Base-by-base conservation (phyloP, 192 early-diverging fungal genomes). In the Coemansia nantahalensis region DNA sequence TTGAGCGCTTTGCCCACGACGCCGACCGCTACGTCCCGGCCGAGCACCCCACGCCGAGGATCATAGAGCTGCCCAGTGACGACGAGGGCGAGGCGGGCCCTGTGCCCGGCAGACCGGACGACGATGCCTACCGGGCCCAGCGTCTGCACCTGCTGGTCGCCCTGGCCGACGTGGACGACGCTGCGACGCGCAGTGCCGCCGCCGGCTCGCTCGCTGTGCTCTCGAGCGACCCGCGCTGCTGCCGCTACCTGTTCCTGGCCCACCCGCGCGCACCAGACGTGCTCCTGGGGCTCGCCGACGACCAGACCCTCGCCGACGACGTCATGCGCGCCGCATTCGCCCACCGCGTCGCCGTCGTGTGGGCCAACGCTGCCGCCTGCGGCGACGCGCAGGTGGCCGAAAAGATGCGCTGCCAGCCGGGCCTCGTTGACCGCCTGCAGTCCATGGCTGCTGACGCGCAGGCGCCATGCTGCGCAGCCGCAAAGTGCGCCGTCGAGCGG, bases 151-250 rank as follows among this genome's bases (percentile, higher is more conserved):
- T 96, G 36, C 72, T 95, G 59, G 64, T 98, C 5, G 91, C 93
- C 0, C 62, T 98, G 21, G 84, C 87, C 7, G 91, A 95, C 39
- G 80, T 82, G n/a, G 93, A 95, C 10, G 93, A 98, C 51, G 77
- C 82, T 35, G 81, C 75, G 21, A 95, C 93, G 7, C 62, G 86
- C 18, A 77, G 90, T 17, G 95, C 95, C 0, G 91, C 93, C 1
- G 80, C 84, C 12, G 95, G 95, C 10, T 83, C 87, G 4, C 51
- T 98, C 38, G 95, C 93, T 2, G 87, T 98, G 17, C 67, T 98
- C 33, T 81, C 83, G 3, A 68, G 56, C 35, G 65, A 75, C 40
- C 34, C 51, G 5, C 50, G 65, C 5, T 67, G 61, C 43, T 63
- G 56, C 58, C 68, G 69, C 31, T 79, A 63, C 17, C 30, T 65